Evolutionary conservation across 2,329 filamentous ascomycete genomes (phyloP), one percentile per base, ranked within the genome.

Genomic region (Saccharata proteae): DNA sequence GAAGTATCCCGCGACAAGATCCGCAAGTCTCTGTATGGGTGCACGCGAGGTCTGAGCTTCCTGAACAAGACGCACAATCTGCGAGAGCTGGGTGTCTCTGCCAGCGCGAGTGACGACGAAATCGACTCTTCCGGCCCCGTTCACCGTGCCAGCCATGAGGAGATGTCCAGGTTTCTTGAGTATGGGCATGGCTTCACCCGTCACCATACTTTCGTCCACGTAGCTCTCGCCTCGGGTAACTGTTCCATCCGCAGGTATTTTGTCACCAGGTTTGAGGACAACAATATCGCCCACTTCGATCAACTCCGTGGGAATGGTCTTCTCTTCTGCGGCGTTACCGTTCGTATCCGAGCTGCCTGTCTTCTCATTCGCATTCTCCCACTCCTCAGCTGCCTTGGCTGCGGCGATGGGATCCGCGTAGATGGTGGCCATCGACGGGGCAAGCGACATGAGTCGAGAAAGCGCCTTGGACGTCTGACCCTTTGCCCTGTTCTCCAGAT

Each of bases 21-120:
- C 90, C 4, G 86, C 90, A 49, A 96, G 72, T 26, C 83, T 75
- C 55, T 98, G 90, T 37, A 98, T 98, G 0, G 90, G 90, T 6
- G 90, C 90, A 22, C 90, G 75, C 31, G 76, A 88, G 3, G 88
- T 96, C 55, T 98, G 90, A 3, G 90, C 90, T 52, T 94, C 84
- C 56, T 98, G 90, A 0, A 98, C 90, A n/a, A 96, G 71, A 55
- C 88, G 90, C 40, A 98, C 90, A 42, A 98, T 98, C 57, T 96
- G 90, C 57, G 85, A 93, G 34, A 98, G 76, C 54, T 96, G 88
- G 1, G 90, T 98, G 49, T 98, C 88, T 39, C 86, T 80, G 29
- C 90, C 90, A 20, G 88, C 86, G 44, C 88, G 74, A 3, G 82
- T 93, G 37, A 98, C 90, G 25, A 81, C 76, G 56, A 96, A 90